phyloP scores from a whole-genome alignment of 139 green algal species.

The Chlamydomonas schloesseri region DNA sequence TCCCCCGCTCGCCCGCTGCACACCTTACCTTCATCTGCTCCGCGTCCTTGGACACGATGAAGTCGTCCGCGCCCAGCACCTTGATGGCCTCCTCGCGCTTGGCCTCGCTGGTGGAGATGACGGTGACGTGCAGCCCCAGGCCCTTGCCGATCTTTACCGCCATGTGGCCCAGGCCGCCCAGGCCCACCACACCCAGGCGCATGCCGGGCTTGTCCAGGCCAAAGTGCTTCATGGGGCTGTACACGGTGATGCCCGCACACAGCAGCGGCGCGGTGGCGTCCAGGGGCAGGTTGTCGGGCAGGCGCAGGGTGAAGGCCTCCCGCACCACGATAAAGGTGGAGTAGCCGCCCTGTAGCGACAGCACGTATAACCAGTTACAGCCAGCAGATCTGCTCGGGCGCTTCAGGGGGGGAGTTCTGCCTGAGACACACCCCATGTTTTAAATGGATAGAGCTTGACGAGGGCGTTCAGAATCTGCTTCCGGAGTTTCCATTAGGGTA shows the following conservation, averaged over 20 bases:
- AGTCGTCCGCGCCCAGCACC: slow-evolving; percentile 71
- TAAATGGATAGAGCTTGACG: too few relatives aligned
- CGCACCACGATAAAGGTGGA: slow-evolving; percentile 70
- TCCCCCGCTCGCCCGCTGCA: neutral
- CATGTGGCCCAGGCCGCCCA: slow-evolving; percentile 78
- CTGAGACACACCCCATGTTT: too few relatives aligned
- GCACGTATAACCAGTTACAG: neutral
- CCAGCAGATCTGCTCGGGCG: too few relatives aligned
- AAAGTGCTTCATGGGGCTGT: slow-evolving; percentile 76
- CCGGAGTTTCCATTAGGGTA: too few relatives aligned
- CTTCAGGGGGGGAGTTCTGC: too few relatives aligned
- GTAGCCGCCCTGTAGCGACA: slow-evolving; percentile 78
- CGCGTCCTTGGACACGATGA: slow-evolving; percentile 70
- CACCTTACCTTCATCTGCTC: slow-evolving; percentile 67
- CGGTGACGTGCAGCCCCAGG: slow-evolving; percentile 71
- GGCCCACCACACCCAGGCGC: slow-evolving; percentile 79
- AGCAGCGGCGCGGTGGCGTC: slow-evolving; percentile 79
- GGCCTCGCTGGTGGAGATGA: slow-evolving; percentile 70
- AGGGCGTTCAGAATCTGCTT: too few relatives aligned
- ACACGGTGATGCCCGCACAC: slow-evolving; percentile 84
- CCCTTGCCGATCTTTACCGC: slow-evolving; percentile 83
- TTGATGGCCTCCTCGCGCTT: slow-evolving; percentile 81
- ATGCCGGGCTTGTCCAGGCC: slow-evolving; percentile 82
- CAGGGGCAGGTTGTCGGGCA: slow-evolving; percentile 77
- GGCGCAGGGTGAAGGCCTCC: slow-evolving; percentile 63